These are phyloP conservation scores for Nannochloropsis gaditana DNA, from an alignment of 108 stramenopile species.

Conservation along the genomic window DNA sequence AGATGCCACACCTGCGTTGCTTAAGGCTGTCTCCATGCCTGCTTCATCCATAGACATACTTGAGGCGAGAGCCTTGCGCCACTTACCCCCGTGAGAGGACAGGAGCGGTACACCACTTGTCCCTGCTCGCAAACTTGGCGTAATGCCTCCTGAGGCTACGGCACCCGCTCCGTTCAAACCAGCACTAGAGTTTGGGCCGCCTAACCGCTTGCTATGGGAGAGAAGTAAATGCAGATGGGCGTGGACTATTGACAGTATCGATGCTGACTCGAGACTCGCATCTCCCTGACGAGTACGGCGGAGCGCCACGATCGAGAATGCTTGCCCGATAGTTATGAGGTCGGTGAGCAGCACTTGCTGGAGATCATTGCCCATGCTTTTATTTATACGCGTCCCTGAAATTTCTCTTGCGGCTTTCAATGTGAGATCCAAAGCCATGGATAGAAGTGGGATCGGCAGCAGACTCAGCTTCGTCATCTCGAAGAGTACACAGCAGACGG, in stretches of 20 bases:
- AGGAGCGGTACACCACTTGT: neutral
- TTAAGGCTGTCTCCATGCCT: neutral
- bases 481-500: neutral
- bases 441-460: neutral
- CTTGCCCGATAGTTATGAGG: neutral
- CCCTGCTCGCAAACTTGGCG: neutral
- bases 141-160: neutral
- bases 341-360: neutral
- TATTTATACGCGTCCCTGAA: neutral
- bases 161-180: conserved; percentile 14
- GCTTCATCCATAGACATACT: neutral
- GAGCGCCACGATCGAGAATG: neutral
- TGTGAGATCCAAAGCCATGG: neutral
- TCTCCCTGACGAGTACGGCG: conserved; percentile 11
- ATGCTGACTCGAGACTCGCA: neutral
- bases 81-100: neutral
- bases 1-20: neutral
- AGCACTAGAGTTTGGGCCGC: neutral
- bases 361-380: neutral
- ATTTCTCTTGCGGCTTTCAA: conserved; percentile 9
- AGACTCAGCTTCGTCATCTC: neutral
- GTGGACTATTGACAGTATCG: neutral
- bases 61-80: neutral
- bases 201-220: neutral
- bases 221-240: neutral